Percentiles rank a stretch among this genome's conserved stretches.
Conservation (phyloP, 1,284 basidiomycete species). For the Anthracocystis panici-leucophaei region DNA sequence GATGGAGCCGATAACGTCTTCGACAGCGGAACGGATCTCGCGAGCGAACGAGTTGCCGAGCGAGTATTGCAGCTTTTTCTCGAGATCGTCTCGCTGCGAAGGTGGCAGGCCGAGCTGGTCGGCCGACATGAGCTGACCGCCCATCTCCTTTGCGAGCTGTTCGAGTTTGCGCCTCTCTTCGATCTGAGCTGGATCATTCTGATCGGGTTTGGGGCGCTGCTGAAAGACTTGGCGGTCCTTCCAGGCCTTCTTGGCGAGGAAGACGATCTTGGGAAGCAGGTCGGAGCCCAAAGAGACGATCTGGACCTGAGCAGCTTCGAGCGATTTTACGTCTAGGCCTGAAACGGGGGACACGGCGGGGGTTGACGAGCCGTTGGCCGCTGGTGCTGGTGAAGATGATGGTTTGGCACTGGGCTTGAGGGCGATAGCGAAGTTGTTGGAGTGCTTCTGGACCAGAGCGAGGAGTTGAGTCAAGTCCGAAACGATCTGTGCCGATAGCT, state of each 20-base stretch:
- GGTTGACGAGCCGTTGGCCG: background rate
- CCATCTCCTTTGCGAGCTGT: conserved; percentile 48
- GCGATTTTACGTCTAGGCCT: conserved; percentile 51
- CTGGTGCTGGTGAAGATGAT: conserved; percentile 5
- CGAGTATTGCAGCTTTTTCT: conserved; percentile 42
- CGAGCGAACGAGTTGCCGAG: conserved; percentile 54
- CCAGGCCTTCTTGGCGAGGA: conserved; percentile 58
- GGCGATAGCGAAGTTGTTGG: conserved; percentile 55
- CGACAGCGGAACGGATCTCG: conserved; percentile 46
- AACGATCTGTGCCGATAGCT: conserved; percentile 51
- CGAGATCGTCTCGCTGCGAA: conserved; percentile 32
- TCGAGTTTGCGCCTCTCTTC: conserved; percentile 44
- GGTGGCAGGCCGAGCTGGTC: conserved; percentile 44
- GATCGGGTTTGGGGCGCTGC: conserved; percentile 17
- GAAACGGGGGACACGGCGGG: conserved; percentile 42
- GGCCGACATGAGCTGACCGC: conserved; percentile 55
- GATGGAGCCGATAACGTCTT: conserved; percentile 51
- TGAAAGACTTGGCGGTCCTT: conserved; percentile 55
- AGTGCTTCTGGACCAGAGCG: conserved; percentile 50
- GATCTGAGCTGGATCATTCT: conserved; percentile 27
- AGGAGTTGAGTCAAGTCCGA: conserved; percentile 50
- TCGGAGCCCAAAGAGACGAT: conserved; percentile 56
- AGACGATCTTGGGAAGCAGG: conserved; percentile 57
- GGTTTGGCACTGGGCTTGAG: conserved; percentile 46
- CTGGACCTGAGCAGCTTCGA: conserved; percentile 52